Evolutionary conservation across 2,329 filamentous ascomycete species (phyloP), one percentile per base, ranked within the genome.

Genomic region (Diaporthe nobilis): DNA sequence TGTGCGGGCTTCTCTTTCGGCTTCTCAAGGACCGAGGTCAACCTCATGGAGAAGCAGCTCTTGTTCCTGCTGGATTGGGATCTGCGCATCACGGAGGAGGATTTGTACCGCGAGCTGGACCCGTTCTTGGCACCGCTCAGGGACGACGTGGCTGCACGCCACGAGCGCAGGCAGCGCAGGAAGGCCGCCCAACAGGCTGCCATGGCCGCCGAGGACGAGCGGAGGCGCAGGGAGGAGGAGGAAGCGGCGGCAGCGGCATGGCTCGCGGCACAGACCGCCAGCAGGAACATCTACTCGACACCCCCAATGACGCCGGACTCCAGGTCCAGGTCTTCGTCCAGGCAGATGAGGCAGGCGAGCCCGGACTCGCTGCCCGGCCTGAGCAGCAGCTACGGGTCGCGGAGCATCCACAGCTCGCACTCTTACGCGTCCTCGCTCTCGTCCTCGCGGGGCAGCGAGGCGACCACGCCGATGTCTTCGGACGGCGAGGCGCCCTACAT

Each of bases 41-140:
- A 99, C 88, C 90, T 98, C 77, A 99, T 99, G 97, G 97, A 99
- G 90, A 97, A 98, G 90, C 97, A 99, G 86, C 90, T 99, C 42
- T 93, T 99, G 71, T 97, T 95, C 88, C 91, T 99, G 58, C 90
- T 99, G 61, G 94, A 98, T 83, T 99, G 96, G 95, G 95, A 99
- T 79, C 91, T 98, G 77, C 91, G 94, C 79, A 95, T 99, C 82
- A 92, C 89, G 57, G 92, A 95, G 82, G 90, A 96, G 74, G 95
- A 98, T 81, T 92, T 99, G 58, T 95, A 98, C 87, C 89, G 88
- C 79, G 94, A 98, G 84, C 90, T 98, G 55, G 95, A 98, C 80
- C 91, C 91, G 57, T 98, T 98, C 89, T 90, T 99, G 60, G 92
- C 92, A 47, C 96, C 96, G 39, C 94, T 98, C 82, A 94, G 96